Evolutionary conservation across 1,284 basidiomycete species (phyloP), one percentile per base, ranked within the genome.

Genomic region (Trichosporon ovoides): DNA sequence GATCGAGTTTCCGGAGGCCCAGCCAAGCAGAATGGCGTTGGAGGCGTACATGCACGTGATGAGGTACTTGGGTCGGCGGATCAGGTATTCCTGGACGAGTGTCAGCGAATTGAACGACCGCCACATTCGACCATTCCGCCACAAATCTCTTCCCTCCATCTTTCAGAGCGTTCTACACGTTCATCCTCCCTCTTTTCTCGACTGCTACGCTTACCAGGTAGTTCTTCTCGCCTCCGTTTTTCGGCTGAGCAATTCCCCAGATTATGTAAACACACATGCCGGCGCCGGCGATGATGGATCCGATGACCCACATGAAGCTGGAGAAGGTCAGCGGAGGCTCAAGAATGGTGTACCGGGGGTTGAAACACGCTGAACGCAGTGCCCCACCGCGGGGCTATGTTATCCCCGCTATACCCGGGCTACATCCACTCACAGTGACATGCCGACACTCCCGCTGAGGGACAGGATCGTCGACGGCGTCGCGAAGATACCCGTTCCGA

Each of bases 241-340:
- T 59, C 19, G 65, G 65, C 46, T 65, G 62, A 3, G 60, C 58
- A 19, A 46, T 51, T 3, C 64, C 64, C 53, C 62, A 61, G 19
- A 65, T 66, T 19, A 69, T 52, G 53, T 69, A 70, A 12, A 70
- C 68, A 40, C 66, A 63, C 38, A 68, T 64, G 37, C 69, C 68
- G 2, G 65, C 64, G 4, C 56, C 43, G 5, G 64, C 59, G 24
- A 71, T 68, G 54, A 69, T 38, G 1, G 62, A 34, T 49, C 68
- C 68, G 35, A 71, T 63, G 10, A 64, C 58, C 69, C 69, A 71
- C 55, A 65, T 65, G 46, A 70, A n/a, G 31, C 19, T 53, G 38
- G 24, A 13, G 16, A 22, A 9, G 1, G 52, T 53, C 37, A 53
- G 40, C 40, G 14, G 13, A 13, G 3, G 28, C 14, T 31, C n/a